Percentiles rank a stretch among this genome's conserved stretches.
These are phyloP conservation scores for Stachybotrys elegans DNA, from an alignment of 2,329 filamentous ascomycete species.

Conservation along the genomic window DNA sequence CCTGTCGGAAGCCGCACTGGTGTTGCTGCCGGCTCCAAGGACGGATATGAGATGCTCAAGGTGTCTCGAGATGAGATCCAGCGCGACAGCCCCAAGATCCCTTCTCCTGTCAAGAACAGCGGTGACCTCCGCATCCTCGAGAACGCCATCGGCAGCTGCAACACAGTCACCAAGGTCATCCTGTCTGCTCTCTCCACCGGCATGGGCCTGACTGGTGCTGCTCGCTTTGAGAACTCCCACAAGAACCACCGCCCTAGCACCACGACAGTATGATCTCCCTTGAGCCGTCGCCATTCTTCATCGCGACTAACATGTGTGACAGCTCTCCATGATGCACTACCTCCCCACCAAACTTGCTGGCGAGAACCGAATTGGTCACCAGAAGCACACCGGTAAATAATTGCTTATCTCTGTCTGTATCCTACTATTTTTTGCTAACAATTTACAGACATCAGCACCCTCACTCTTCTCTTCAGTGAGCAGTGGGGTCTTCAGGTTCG, in stretches of 20 bases:
- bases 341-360: slow-evolving; percentile 36
- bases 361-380: slow-evolving; percentile 43
- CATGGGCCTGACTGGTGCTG: slow-evolving; percentile 37
- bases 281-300: background rate
- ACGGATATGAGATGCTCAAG: slow-evolving; percentile 51
- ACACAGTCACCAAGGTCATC: slow-evolving; percentile 46
- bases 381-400: slow-evolving; percentile 51
- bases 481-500: slow-evolving; percentile 54
- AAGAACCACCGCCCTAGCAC: slow-evolving; percentile 45
- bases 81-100: slow-evolving; percentile 38
- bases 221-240: slow-evolving; percentile 45
- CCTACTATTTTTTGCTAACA: no score
- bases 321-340: slow-evolving; percentile 51
- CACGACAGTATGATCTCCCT: slow-evolving; percentile 25
- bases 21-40: slow-evolving; percentile 40
- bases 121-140: slow-evolving; percentile 42
- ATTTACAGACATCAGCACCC: slow-evolving; percentile 48
- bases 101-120: slow-evolving; percentile 42
- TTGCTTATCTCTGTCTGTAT: no score
- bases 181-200: slow-evolving; percentile 45
- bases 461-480: slow-evolving; percentile 51
- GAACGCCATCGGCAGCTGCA: slow-evolving; percentile 43
- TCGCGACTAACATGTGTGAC: background rate
- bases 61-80: slow-evolving; percentile 46
- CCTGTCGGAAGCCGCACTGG: slow-evolving; percentile 43